These are phyloP conservation scores for Bipolaris oryzae DNA, from an alignment of 2,329 filamentous ascomycete genomes.

Conservation along the genomic window DNA sequence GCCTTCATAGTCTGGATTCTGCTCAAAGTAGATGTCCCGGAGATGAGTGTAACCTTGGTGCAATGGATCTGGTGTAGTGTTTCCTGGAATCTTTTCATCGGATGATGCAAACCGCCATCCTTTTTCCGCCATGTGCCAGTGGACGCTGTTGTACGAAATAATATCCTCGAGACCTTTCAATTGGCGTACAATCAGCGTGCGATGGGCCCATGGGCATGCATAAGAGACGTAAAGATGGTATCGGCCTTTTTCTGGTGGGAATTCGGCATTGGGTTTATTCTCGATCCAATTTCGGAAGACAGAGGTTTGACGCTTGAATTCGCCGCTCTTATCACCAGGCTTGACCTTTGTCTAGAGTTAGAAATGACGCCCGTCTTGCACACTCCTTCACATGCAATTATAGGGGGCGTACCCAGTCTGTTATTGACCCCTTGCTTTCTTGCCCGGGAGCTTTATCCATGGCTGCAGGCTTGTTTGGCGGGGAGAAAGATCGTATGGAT, in stretches of 20 bases:
- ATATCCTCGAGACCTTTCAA: conserved; percentile 91
- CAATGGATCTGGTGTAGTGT: conserved; percentile 66
- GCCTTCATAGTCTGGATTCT: conserved; percentile 72
- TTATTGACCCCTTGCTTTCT: conserved; percentile 7
- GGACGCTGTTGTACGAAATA: conserved; percentile 79
- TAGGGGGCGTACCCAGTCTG: conserved; percentile 8
- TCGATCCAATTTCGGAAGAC: conserved; percentile 84
- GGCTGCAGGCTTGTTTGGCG: conserved; percentile 12
- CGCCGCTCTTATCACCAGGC: conserved; percentile 75
- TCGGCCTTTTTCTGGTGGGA: conserved; percentile 82
- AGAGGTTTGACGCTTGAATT: conserved; percentile 89
- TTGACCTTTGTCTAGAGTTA: conserved; percentile 6
- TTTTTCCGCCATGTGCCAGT: conserved; percentile 82
- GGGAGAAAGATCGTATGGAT: conserved; percentile 19
- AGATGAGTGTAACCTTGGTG: conserved; percentile 73
- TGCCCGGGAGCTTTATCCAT: conserved; percentile 22
- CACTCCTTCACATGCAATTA: background rate
- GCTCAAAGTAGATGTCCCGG: conserved; percentile 78
- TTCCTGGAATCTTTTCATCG: conserved; percentile 64
- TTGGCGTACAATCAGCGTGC: conserved; percentile 83
- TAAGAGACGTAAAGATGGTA: conserved; percentile 97
- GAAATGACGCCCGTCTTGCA: background rate
- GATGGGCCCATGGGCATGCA: conserved; percentile 92
- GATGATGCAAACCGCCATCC: conserved; percentile 83
- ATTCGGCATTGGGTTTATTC: conserved; percentile 71